Conservation (phyloP, 2,329 filamentous ascomycete genomes). For the Paracorniculantispora psalliotae region DNA sequence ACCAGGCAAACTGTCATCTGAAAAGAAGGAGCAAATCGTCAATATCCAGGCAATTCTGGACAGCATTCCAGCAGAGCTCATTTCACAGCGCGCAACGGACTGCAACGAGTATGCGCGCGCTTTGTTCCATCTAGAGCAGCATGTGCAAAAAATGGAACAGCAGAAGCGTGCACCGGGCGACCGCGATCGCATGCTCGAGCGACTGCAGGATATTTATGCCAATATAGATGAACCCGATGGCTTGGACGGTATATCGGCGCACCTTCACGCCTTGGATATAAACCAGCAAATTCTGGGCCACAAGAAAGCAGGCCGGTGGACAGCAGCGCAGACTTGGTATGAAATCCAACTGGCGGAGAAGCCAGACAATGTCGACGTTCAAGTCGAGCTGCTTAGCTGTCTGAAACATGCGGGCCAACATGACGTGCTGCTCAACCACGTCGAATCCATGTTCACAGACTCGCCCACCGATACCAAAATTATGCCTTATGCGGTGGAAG, state of each 20-base stretch:
- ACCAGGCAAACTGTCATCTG: constrained; percentile 23
- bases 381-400: constrained; percentile 79
- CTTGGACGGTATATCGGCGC: constrained; percentile 87
- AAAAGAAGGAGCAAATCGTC: constrained; percentile 44
- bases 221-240: constrained; percentile 98
- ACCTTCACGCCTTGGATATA: constrained; percentile 80
- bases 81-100: constrained; percentile 80
- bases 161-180: constrained; percentile 44
- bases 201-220: constrained; percentile 88
- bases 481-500: constrained; percentile 81
- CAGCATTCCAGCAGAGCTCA: constrained; percentile 67
- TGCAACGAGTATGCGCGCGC: constrained; percentile 91
- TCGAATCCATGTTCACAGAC: constrained; percentile 65
- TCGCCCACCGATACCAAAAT: constrained; percentile 54
- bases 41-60: constrained; percentile 48
- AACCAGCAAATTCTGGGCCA: constrained; percentile 92
- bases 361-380: constrained; percentile 70
- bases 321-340: constrained; percentile 95
- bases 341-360: constrained; percentile 80
- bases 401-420: constrained; percentile 94
- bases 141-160: constrained; percentile 56
- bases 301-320: constrained; percentile 88
- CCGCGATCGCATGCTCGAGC: constrained; percentile 64
- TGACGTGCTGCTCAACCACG: constrained; percentile 80
- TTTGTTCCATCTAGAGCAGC: constrained; percentile 90